These are phyloP conservation scores for Pythium brachiatum DNA, from an alignment of 352 stramenopile genomes.

Conservation along the genomic window DNA sequence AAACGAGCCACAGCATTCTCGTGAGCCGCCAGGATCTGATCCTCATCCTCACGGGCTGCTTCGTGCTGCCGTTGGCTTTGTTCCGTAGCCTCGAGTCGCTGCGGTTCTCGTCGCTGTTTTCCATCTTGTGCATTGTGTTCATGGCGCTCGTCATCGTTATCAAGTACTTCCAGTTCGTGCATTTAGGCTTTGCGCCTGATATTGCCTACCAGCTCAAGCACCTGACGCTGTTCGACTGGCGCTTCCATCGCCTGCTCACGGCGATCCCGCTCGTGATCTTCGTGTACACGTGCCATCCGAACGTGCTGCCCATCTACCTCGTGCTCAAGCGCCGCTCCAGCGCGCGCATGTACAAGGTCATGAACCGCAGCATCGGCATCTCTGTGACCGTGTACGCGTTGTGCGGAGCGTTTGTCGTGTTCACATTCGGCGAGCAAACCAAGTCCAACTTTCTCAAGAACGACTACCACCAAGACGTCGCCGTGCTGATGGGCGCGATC, in stretches of 20 bases:
- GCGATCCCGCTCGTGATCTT: slow-evolving; percentile 86
- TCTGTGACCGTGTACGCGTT: slow-evolving; percentile 74
- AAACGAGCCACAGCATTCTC: slow-evolving; percentile 47
- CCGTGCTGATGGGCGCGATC: slow-evolving; percentile 63
- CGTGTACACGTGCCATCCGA: slow-evolving; percentile 87
- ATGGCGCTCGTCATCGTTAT: slow-evolving; percentile 86
- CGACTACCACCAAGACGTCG: slow-evolving; percentile 74
- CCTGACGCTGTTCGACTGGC: slow-evolving; percentile 72
- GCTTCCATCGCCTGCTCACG: slow-evolving; percentile 54
- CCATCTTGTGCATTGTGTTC: slow-evolving; percentile 86
- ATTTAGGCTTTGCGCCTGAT: slow-evolving; percentile 51
- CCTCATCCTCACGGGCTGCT: slow-evolving; percentile 47
- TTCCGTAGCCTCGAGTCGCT: slow-evolving; percentile 81
- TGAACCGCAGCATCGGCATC: slow-evolving; percentile 82
- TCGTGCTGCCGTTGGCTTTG: slow-evolving; percentile 81
- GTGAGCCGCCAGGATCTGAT: slow-evolving; percentile 69
- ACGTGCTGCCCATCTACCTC: slow-evolving; percentile 87
- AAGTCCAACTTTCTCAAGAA: slow-evolving; percentile 88
- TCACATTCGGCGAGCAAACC: slow-evolving; percentile 80
- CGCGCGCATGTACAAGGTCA: slow-evolving; percentile 86
- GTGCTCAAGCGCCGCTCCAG: slow-evolving; percentile 84
- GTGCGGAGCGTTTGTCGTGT: slow-evolving; percentile 77
- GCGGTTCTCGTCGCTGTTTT: slow-evolving; percentile 86
- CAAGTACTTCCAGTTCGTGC: slow-evolving; percentile 89
- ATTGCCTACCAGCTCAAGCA: slow-evolving; percentile 77